These are phyloP conservation scores for Chenopodium suecicum DNA, from an alignment of 148 eudicot genomes.

Conservation along the genomic window DNA sequence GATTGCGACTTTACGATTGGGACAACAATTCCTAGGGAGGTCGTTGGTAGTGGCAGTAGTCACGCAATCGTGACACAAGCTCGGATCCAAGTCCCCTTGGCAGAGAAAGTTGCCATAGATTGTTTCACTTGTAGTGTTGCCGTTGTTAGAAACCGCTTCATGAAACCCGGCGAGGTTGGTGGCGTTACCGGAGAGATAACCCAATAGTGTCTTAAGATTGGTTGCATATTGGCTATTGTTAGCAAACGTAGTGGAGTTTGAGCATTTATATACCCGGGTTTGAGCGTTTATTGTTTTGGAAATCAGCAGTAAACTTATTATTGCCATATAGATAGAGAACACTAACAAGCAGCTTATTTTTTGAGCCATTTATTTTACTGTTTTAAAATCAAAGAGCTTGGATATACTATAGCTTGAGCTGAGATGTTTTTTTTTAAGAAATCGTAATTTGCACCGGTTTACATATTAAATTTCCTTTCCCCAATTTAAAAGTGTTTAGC, in stretches of 20 bases:
- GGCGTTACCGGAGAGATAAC: constrained; percentile 32
- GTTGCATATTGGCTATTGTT: constrained; percentile 27
- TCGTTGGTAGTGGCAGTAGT: constrained; percentile 8
- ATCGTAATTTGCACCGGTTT: too few relatives aligned
- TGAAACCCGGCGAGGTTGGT: constrained; percentile 35
- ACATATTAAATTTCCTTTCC: too few relatives aligned
- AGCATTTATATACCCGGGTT: too few relatives aligned
- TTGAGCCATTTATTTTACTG: not conserved
- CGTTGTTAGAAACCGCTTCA: constrained; percentile 27
- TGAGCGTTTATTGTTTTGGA: not conserved
- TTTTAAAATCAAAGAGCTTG: too few relatives aligned
- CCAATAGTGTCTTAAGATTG: constrained; percentile 41
- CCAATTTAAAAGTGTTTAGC: too few relatives aligned
- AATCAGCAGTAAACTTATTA: not conserved
- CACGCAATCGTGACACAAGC: constrained; percentile 32
- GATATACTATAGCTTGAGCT: too few relatives aligned
- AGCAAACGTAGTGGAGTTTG: constrained; percentile 19
- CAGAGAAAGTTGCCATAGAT: constrained; percentile 41
- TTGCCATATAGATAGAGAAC: not conserved
- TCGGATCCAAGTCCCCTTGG: constrained; percentile 29
- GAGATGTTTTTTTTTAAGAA: too few relatives aligned
- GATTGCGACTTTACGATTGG: constrained; percentile 28
- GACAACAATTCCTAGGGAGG: constrained; percentile 30
- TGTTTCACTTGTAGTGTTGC: not conserved
- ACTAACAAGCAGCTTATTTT: too few relatives aligned